Evolutionary conservation across 2,329 filamentous ascomycete genomes (phyloP).

Genomic region (Aspergillus sojae): DNA sequence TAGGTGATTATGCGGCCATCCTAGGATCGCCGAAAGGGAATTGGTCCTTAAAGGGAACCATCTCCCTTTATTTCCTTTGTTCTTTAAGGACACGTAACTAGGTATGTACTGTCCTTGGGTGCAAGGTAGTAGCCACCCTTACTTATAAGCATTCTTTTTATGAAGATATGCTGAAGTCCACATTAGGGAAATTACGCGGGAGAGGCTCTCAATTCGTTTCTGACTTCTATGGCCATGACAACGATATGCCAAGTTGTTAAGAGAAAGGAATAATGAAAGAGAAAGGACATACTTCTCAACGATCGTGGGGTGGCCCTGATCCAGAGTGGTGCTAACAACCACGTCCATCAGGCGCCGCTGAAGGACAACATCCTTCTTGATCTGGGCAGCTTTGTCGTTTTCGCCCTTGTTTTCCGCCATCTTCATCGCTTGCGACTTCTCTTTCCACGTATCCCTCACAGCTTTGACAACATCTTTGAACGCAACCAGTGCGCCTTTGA

Average conservation of each 20-base stretch:
- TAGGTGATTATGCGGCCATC: slow-evolving; percentile 9
- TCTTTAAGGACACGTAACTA: slow-evolving; percentile 11
- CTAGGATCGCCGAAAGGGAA: neutral
- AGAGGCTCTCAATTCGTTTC: slow-evolving; percentile 39
- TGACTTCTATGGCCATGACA: slow-evolving; percentile 36
- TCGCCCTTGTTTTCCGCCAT: slow-evolving; percentile 61
- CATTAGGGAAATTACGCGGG: slow-evolving; percentile 38
- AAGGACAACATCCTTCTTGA: slow-evolving; percentile 60
- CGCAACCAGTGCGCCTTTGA: slow-evolving; percentile 57
- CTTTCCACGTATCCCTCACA: slow-evolving; percentile 64
- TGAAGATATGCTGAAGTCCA: slow-evolving; percentile 27
- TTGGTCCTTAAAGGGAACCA: neutral
- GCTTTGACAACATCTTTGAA: slow-evolving; percentile 63
- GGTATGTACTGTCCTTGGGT: slow-evolving; percentile 12
- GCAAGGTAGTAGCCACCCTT: slow-evolving; percentile 26
- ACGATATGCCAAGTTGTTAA: slow-evolving; percentile 26
- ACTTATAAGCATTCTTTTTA: slow-evolving; percentile 32
- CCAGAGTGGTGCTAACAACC: slow-evolving; percentile 47
- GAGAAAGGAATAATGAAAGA: slow-evolving; percentile 20
- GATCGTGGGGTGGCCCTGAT: slow-evolving; percentile 50
- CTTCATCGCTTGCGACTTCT: slow-evolving; percentile 57
- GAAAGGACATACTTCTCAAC: slow-evolving; percentile 52
- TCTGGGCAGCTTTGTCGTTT: slow-evolving; percentile 54
- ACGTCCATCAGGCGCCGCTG: slow-evolving; percentile 61
- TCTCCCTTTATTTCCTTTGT: slow-evolving; percentile 5